Base-by-base conservation (phyloP, 495 filamentous ascomycete genomes). In the Parathielavia hyrcaniae region DNA sequence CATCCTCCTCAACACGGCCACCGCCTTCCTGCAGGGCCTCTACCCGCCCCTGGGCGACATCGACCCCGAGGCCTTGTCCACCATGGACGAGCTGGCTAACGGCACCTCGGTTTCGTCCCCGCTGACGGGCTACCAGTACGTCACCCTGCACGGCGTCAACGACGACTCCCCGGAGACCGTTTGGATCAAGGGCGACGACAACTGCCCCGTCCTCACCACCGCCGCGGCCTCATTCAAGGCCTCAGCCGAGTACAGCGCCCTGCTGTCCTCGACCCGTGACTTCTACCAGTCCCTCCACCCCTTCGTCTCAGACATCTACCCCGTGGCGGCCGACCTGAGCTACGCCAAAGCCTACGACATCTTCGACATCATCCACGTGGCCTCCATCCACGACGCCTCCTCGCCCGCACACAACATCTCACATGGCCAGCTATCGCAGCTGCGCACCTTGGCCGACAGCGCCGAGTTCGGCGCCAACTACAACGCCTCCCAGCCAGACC, bases 381-480 rank as follows among this genome's bases (percentile, higher is more conserved):
- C 39, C 3, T 43, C 47, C 36, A 58, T 62, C 32, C 63, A 65
- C 60, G 62, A 65, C 57, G 34, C 57, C 10, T n/a, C 57, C 13
- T 49, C 57, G n/a, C 30, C 60, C 2, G 43, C 57, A 1, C 43
- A 26, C 20, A 23, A 55, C 19, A 41, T 62, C 11, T 44, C 59
- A n/a, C n/a, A n/a, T n/a, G 30, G 47, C 26, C 17, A 57, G 22
- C 57, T 65, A 4, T 40, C 51, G 22, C 63, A 65, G 50, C 57
- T 65, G 16, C 60, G 57, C 48, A 62, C 63, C 19, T 50, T 65
- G 26, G 63, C 63, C 39, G 60, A 60, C 51, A 60, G 46, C 38
- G 65, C 71, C 22, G 68, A 69, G 32, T 70, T 64, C 57, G 68
- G 67, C 52, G 44, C 65, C 57, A 71, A 71, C 43, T 60, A 50